phyloP scores from a whole-genome alignment of 2,329 filamentous ascomycete genomes.

The Fusarium sublunatum region DNA sequence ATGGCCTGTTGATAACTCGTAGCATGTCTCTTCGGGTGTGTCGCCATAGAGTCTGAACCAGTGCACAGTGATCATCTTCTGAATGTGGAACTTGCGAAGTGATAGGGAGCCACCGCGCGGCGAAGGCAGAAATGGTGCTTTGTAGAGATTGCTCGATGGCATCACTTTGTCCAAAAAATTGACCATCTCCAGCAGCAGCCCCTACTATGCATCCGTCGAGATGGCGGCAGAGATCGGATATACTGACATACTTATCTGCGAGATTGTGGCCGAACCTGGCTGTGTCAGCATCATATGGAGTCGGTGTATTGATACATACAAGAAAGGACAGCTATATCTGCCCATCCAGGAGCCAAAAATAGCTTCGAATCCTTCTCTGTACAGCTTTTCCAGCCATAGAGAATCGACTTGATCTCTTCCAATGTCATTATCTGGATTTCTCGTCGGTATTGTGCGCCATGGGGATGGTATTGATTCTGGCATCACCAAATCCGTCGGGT shows the following conservation, averaged over 20 bases:
- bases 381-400: conserved; percentile 48
- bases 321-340: conserved; percentile 55
- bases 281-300: conserved; percentile 5
- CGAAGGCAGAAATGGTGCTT: conserved; percentile 47
- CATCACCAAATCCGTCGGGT: neutral
- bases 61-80: conserved; percentile 19
- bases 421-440: neutral
- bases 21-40: conserved; percentile 53
- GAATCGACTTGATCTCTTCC: conserved; percentile 28
- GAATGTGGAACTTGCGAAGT: conserved; percentile 12
- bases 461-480: conserved; percentile 1
- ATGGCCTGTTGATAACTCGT: conserved; percentile 54
- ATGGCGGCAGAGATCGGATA: conserved; percentile 46
- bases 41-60: conserved; percentile 50
- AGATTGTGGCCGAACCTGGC: conserved; percentile 41
- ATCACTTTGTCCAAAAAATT: conserved; percentile 18
- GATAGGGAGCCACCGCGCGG: conserved; percentile 48
- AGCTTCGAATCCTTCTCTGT: conserved; percentile 52
- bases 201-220: conserved; percentile 53
- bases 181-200: conserved; percentile 2
- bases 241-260: conserved; percentile 48
- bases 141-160: conserved; percentile 45
- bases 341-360: conserved; percentile 58
- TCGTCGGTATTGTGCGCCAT: neutral
- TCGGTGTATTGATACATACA: conserved; percentile 45